Base-by-base conservation (phyloP, 129 eudicot species). In the Lonicera japonica region DNA sequence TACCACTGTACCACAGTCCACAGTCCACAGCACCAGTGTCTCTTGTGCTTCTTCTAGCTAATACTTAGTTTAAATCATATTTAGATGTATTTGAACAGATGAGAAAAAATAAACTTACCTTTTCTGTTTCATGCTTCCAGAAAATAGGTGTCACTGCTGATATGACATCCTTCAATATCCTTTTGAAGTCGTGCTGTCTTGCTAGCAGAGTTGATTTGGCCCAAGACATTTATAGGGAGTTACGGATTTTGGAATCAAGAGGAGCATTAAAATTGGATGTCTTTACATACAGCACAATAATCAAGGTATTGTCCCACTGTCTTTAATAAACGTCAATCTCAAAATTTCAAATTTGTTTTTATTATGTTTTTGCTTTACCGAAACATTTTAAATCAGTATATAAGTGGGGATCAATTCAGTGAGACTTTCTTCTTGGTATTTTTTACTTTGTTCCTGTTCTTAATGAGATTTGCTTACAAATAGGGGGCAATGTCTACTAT, bases 231-330 rank as follows among this genome's bases (percentile, higher is more conserved):
- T 92, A 82, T 61, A 50, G 63, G 79, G 84, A 84, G 81, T 83
- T 82, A 8, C 79, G 67, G 71, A 20, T 45, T 50, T 72, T 84
- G 78, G 95, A 92, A 67, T 63, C 85, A 43, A 70, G 59, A 58
- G 96, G 98, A 66, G 78, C 73, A 20, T 48, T 92, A 46, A 87
- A 92, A 68, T 68, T 92, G 77, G 98, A 92, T 75, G 83, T 87
- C 40, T 92, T 87, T 75, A 92, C 98, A 45, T 92, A 92, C 78
- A 87, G 96, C 82, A 87, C 98, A 68, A 75, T 91, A 47, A 67
- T 91, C 17, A 91, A 91, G 94, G 97, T 91, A 73, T 15, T 25
- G n/a, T 17, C n/a, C 16, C 29, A 3, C 17, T 25, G 19, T 22
- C 43, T 0, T 21, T 1, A 17, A 43, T 45, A 23, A 5, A 40